These are phyloP conservation scores for Tricholoma sp. DNA, from an alignment of 768 basidiomycete species.

Conservation along the genomic window DNA sequence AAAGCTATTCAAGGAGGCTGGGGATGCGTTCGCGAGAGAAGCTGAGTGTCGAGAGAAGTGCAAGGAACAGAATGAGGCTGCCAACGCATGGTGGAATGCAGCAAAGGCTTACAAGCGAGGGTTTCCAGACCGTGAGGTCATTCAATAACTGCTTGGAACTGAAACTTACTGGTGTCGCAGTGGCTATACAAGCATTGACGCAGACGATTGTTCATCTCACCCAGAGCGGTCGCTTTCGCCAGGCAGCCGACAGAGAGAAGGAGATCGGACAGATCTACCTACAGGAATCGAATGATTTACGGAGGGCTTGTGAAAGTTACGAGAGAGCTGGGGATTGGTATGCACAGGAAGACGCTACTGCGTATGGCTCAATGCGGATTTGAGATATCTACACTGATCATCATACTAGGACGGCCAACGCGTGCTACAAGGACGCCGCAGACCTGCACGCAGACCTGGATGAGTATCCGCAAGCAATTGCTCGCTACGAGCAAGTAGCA, in stretches of 20 bases:
- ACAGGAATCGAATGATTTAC: conserved; percentile 74
- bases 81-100: conserved; percentile 98
- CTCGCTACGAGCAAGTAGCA: conserved; percentile 88
- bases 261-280: conserved; percentile 93
- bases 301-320: conserved; percentile 86
- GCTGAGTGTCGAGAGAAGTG: conserved; percentile 91
- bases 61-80: conserved; percentile 89
- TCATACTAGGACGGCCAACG: conserved; percentile 78
- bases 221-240: conserved; percentile 84
- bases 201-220: conserved; percentile 84
- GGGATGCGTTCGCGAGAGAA: conserved; percentile 88
- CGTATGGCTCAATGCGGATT: conserved; percentile 48
- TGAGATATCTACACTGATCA: not conserved
- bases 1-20: conserved; percentile 87
- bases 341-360: conserved; percentile 92
- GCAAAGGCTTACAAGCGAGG: conserved; percentile 93
- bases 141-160: not conserved
- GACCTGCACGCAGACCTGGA: conserved; percentile 90
- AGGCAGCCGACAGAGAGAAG: conserved; percentile 97
- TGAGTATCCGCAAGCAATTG: conserved; percentile 80
- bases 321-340: conserved; percentile 96
- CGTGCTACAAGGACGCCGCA: conserved; percentile 94
- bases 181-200: conserved; percentile 82
- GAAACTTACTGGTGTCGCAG: conserved; percentile 35
- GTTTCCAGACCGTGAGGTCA: conserved; percentile 69